Evolutionary conservation across 1,139 yeast species (phyloP).

Genomic region (Blastobotrys ciferrii): DNA sequence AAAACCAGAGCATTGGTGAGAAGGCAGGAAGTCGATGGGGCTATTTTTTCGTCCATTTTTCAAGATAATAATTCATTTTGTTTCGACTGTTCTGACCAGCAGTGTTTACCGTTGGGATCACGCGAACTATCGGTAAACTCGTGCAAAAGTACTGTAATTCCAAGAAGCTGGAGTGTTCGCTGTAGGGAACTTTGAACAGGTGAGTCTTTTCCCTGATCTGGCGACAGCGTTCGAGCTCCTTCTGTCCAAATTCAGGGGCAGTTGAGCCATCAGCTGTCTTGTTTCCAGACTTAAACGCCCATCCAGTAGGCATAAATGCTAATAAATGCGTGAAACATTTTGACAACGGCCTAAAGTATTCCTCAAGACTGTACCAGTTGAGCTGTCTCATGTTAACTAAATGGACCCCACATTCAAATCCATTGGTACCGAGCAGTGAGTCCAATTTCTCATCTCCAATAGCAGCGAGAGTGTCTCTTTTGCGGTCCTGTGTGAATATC

Average conservation of each 20-base stretch:
- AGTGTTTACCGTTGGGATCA: constrained; percentile 77
- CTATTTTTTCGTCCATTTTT: constrained; percentile 22
- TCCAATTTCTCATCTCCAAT: constrained; percentile 42
- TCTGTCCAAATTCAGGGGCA: constrained; percentile 24
- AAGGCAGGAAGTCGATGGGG: too few species aligned
- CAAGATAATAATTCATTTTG: constrained; percentile 21
- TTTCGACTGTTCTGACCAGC: constrained; percentile 16
- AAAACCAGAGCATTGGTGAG: too few species aligned
- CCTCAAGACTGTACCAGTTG: constrained; percentile 37
- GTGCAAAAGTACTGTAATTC: constrained; percentile 69
- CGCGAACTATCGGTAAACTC: constrained; percentile 47
- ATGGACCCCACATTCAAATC: constrained; percentile 60
- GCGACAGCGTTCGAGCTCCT: constrained; percentile 34
- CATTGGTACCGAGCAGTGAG: constrained; percentile 42
- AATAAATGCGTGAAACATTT: constrained; percentile 33
- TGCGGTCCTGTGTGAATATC: constrained; percentile 51
- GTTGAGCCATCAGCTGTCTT: constrained; percentile 22
- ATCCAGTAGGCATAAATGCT: constrained; percentile 70
- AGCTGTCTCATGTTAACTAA: constrained; percentile 60
- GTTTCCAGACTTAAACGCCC: constrained; percentile 53
- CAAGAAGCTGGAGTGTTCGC: constrained; percentile 88
- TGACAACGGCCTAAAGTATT: constrained; percentile 26
- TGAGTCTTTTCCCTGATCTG: constrained; percentile 37
- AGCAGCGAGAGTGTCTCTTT: constrained; percentile 47
- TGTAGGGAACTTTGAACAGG: constrained; percentile 72